Percentiles rank a stretch among this genome's conserved stretches.
Evolutionary conservation across 2,329 filamentous ascomycete species (phyloP).

Genomic region (Mycosphaerella arachidis): DNA sequence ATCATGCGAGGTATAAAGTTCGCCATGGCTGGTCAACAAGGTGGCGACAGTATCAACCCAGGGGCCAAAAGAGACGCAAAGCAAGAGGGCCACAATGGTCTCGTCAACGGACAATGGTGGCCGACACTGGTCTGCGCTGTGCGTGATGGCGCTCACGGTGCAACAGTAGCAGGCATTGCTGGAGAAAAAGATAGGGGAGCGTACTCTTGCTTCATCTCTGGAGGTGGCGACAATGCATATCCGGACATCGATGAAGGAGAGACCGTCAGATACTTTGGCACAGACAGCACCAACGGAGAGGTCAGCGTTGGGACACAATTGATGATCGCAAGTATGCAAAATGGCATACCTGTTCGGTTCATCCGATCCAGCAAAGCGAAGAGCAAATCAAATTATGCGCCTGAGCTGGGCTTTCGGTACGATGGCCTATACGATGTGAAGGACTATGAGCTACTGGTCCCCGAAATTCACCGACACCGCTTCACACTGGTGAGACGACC

Average conservation of each 20-base stretch:
- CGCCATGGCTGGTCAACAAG: conserved; percentile 13
- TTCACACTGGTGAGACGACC: conserved; percentile 45
- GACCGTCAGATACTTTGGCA: conserved; percentile 50
- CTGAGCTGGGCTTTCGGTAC: conserved; percentile 50
- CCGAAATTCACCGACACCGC: conserved; percentile 40
- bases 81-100: conserved; percentile 37
- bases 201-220: conserved; percentile 53
- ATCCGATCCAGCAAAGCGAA: conserved; percentile 45
- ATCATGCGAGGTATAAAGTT: conserved; percentile 43
- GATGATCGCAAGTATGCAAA: conserved; percentile 40
- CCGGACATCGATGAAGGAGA: conserved; percentile 49
- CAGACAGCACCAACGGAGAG: conserved; percentile 34
- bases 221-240: conserved; percentile 36
- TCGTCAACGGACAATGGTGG: conserved; percentile 52
- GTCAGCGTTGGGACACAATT: conserved; percentile 39
- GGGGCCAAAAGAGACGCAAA: conserved; percentile 28
- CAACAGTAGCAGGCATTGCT: conserved; percentile 48
- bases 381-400: conserved; percentile 42
- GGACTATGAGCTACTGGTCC: conserved; percentile 37
- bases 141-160: conserved; percentile 52
- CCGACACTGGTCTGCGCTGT: conserved; percentile 49
- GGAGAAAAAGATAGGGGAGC: conserved; percentile 46
- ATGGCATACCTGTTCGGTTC: conserved; percentile 45
- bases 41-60: conserved; percentile 23
- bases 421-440: conserved; percentile 54